phyloP scores from a whole-genome alignment of 495 filamentous ascomycete species.

The Immersiella caudata region DNA sequence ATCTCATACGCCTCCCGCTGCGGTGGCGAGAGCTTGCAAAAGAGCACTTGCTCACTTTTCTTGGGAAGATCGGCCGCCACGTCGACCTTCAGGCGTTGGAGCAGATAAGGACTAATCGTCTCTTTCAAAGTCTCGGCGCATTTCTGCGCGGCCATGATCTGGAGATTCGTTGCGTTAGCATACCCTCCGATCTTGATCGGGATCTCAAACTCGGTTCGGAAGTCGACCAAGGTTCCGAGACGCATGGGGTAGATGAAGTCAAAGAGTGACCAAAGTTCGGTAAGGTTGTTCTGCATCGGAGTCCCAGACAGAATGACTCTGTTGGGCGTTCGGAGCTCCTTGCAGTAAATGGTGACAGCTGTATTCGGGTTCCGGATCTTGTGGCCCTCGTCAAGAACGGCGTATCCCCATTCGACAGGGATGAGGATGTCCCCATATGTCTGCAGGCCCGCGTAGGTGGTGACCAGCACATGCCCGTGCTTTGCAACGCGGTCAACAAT shows the following conservation, averaged over 20 bases:
- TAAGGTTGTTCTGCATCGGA: constrained; percentile 96
- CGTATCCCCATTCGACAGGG: constrained; percentile 85
- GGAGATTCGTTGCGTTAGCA: constrained; percentile 87
- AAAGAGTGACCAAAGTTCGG: constrained; percentile 98
- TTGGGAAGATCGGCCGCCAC: constrained; percentile 90
- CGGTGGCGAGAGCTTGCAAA: constrained; percentile 81
- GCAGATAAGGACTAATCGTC: constrained; percentile 84
- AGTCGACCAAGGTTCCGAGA: constrained; percentile 85
- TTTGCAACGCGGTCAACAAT: constrained; percentile 83
- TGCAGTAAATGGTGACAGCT: constrained; percentile 87
- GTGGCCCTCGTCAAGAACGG: constrained; percentile 94
- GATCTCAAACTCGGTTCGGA: constrained; percentile 86
- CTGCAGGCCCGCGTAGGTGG: constrained; percentile 91
- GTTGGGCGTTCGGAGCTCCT: constrained; percentile 84
- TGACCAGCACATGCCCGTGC: constrained; percentile 90
- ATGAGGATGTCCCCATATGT: constrained; percentile 80
- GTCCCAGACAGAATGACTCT: constrained; percentile 93
- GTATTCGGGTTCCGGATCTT: constrained; percentile 97
- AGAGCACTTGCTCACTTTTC: constrained; percentile 93
- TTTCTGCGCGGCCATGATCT: constrained; percentile 87
- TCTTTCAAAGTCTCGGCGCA: constrained; percentile 91
- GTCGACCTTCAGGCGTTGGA: constrained; percentile 93
- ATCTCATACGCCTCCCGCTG: constrained; percentile 76
- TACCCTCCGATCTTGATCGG: constrained; percentile 92
- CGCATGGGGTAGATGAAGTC: constrained; percentile 97